Conservation (phyloP, 2,329 filamentous ascomycete species). For the Clarireedia paspali region DNA sequence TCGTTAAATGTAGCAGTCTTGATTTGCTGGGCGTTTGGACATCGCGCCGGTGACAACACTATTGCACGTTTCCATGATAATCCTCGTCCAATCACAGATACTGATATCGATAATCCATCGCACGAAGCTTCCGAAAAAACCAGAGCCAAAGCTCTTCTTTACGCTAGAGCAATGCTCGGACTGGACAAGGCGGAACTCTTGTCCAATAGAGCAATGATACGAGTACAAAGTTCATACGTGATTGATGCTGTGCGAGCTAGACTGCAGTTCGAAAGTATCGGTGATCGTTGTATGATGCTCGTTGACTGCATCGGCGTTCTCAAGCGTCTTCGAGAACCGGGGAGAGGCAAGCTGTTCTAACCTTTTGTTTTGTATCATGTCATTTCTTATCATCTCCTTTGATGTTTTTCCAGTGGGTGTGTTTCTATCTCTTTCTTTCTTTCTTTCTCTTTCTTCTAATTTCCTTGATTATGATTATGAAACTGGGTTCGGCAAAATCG, state of each 20-base stretch:
- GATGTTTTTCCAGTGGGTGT: background rate
- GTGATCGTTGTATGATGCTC: slow-evolving; percentile 41
- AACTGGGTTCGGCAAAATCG: background rate
- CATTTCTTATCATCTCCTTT: background rate
- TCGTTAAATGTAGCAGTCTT: slow-evolving; percentile 48
- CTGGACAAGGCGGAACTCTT: slow-evolving; percentile 35
- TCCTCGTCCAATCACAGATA: background rate
- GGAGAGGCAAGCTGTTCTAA: slow-evolving; percentile 37
- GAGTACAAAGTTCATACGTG: slow-evolving; percentile 37
- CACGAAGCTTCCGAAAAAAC: slow-evolving; percentile 3
- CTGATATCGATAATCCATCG: background rate
- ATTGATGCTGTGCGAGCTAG: slow-evolving; percentile 41
- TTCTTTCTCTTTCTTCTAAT: background rate
- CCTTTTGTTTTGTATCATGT: background rate
- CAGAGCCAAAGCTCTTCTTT: slow-evolving; percentile 24
- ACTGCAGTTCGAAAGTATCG: slow-evolving; percentile 43
- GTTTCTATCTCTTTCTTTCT: background rate
- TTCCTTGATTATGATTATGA: background rate
- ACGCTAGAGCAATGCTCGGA: slow-evolving; percentile 34
- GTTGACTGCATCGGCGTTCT: slow-evolving; percentile 47
- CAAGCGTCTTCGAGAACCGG: slow-evolving; percentile 41
- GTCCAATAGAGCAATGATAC: slow-evolving; percentile 29
- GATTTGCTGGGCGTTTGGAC: slow-evolving; percentile 51
- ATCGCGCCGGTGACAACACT: slow-evolving; percentile 20
- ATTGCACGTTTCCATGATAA: background rate